These are phyloP conservation scores for Taiozyma sp. DNA, from an alignment of 1,139 yeast species.

Conservation along the genomic window DNA sequence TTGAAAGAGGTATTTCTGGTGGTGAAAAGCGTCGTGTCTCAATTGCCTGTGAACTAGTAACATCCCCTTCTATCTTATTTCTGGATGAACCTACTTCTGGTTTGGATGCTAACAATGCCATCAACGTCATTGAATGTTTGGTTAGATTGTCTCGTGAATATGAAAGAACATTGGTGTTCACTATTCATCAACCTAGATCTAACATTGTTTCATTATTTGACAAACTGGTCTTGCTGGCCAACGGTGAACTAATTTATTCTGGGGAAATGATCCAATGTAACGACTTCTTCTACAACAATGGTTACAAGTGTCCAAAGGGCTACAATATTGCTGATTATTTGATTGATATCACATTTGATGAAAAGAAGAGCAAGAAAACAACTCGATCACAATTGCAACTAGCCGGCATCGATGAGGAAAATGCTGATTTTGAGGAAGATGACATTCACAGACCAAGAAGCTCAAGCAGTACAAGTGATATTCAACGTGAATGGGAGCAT, in stretches of 20 bases:
- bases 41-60: constrained; percentile 85
- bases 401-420: constrained; percentile 22
- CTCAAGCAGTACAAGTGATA: constrained; percentile 38
- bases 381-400: constrained; percentile 19
- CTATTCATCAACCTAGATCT: constrained; percentile 98
- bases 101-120: constrained; percentile 88
- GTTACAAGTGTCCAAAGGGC: constrained; percentile 82
- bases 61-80: constrained; percentile 77
- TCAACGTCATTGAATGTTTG: constrained; percentile 81
- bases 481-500: constrained; percentile 87
- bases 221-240: constrained; percentile 71
- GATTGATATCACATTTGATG: constrained; percentile 77
- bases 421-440: constrained; percentile 23
- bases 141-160: constrained; percentile 76
- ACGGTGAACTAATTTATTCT: constrained; percentile 82
- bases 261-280: constrained; percentile 73
- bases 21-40: constrained; percentile 89
- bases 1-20: constrained; percentile 90
- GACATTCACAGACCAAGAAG: constrained; percentile 32
- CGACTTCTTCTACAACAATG: constrained; percentile 70
- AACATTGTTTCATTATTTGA: constrained; percentile 91
- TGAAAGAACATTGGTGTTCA: constrained; percentile 82
- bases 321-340: constrained; percentile 92
- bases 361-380: constrained; percentile 13
- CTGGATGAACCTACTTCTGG: constrained; percentile 95